Conservation (phyloP, 2,329 filamentous ascomycete genomes). For the Kalmusia sp. region DNA sequence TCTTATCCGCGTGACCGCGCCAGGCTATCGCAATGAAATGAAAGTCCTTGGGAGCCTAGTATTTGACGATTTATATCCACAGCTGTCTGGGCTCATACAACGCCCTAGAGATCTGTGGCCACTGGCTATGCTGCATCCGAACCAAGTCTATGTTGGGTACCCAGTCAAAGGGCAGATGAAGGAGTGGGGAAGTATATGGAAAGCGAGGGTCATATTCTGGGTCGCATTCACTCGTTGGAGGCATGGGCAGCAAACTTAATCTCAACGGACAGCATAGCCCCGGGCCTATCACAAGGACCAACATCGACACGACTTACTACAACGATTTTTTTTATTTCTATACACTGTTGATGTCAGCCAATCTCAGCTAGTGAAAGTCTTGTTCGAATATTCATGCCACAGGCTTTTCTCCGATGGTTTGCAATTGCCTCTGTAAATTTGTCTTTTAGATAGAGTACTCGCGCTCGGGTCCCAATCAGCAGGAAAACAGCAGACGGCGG, state of each 20-base stretch:
- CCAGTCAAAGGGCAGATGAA: conserved; percentile 3
- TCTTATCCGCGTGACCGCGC: not conserved
- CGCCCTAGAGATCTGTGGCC: conserved; percentile 9
- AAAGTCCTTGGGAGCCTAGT: conserved; percentile 11
- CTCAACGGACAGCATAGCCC: too few species aligned
- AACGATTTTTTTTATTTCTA: too few species aligned
- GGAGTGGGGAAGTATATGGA: conserved; percentile 9
- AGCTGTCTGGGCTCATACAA: not conserved
- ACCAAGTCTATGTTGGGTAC: conserved; percentile 10
- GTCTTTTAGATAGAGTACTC: too few species aligned
- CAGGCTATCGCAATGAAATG: conserved; percentile 8
- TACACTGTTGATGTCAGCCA: too few species aligned
- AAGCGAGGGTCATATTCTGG: conserved; percentile 2
- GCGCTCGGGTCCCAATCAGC: too few species aligned
- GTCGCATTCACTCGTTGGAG: conserved; percentile 2
- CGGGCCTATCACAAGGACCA: too few species aligned
- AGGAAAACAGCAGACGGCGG: too few species aligned
- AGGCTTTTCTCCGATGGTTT: too few species aligned
- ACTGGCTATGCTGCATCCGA: conserved; percentile 8
- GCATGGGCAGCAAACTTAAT: not conserved
- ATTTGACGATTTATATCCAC: conserved; percentile 16
- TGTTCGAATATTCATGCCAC: too few species aligned
- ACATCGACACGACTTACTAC: too few species aligned
- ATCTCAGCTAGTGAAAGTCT: too few species aligned
- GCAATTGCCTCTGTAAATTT: too few species aligned